These are phyloP conservation scores for Bassia scoparia DNA, from an alignment of 148 eudicot genomes.

Conservation along the genomic window DNA sequence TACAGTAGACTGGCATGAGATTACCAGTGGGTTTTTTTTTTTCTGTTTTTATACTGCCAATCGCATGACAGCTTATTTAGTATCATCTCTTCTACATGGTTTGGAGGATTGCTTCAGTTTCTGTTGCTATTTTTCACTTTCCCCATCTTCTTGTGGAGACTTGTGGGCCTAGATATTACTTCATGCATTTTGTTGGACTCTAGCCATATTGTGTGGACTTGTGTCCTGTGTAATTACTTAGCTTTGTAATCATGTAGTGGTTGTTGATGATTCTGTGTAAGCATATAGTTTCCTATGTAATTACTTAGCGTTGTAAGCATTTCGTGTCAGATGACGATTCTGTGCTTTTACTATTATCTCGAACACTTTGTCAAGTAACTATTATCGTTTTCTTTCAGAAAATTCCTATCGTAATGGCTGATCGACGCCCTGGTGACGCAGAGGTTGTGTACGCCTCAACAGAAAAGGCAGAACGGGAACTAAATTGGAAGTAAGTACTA, in stretches of 20 bases:
- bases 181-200: no score
- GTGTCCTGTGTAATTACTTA: no score
- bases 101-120: not conserved
- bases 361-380: not conserved
- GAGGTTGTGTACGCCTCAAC: constrained; percentile 88
- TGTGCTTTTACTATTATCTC: not conserved
- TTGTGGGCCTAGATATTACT: no score
- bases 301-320: no score
- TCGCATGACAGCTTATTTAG: not conserved
- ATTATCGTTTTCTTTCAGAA: constrained; percentile 38
- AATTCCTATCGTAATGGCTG: constrained; percentile 73
- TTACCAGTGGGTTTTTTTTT: not conserved
- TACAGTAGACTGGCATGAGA: not conserved
- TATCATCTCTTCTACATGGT: not conserved
- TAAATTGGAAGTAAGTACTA: constrained; percentile 84
- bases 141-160: no score
- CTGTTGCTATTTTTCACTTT: not conserved
- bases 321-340: not conserved
- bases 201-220: no score
- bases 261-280: no score
- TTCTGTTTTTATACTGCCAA: not conserved
- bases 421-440: constrained; percentile 87
- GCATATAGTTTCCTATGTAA: no score
- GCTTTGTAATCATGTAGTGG: no score
- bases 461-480: constrained; percentile 73